Conservation (phyloP, 1,139 yeast genomes). For the Sugiyamaella grinbergsii region DNA sequence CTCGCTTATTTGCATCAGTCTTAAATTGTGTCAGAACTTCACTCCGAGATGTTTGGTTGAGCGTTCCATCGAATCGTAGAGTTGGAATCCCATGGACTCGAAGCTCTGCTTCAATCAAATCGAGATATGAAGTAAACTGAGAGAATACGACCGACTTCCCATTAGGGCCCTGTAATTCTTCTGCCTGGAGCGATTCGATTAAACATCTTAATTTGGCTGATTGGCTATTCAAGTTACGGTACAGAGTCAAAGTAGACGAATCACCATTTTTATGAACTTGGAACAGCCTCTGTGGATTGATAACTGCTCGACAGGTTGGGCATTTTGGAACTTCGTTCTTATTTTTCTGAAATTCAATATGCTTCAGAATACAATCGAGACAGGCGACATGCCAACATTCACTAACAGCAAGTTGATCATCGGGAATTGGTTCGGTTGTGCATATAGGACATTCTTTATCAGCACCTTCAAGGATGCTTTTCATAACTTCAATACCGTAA, state of each 20-base stretch:
- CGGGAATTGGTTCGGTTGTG: constrained; percentile 58
- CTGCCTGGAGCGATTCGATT: constrained; percentile 54
- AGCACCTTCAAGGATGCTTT: constrained; percentile 43
- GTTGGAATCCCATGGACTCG: constrained; percentile 49
- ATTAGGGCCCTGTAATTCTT: constrained; percentile 19
- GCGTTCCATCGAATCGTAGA: constrained; percentile 79
- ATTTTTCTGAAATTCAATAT: constrained; percentile 48
- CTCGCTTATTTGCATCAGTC: constrained; percentile 45
- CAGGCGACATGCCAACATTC: constrained; percentile 85
- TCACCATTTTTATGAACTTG: constrained; percentile 30
- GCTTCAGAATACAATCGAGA: constrained; percentile 70
- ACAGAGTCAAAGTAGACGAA: constrained; percentile 7
- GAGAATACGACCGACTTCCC: constrained; percentile 84
- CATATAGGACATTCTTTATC: constrained; percentile 83
- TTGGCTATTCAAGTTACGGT: constrained; percentile 4
- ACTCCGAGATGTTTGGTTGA: constrained; percentile 67
- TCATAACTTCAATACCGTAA: constrained; percentile 45
- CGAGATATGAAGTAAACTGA: constrained; percentile 83
- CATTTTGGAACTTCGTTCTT: constrained; percentile 42
- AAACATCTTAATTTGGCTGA: constrained; percentile 81
- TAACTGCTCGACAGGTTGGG: constrained; percentile 44
- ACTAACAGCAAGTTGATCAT: constrained; percentile 63
- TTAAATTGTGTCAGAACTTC: constrained; percentile 60
- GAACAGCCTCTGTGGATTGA: constrained; percentile 36
- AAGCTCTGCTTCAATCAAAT: constrained; percentile 68